phyloP scores from a whole-genome alignment of 805 yeast species.

The Saccharomyces kudriavzevii region DNA sequence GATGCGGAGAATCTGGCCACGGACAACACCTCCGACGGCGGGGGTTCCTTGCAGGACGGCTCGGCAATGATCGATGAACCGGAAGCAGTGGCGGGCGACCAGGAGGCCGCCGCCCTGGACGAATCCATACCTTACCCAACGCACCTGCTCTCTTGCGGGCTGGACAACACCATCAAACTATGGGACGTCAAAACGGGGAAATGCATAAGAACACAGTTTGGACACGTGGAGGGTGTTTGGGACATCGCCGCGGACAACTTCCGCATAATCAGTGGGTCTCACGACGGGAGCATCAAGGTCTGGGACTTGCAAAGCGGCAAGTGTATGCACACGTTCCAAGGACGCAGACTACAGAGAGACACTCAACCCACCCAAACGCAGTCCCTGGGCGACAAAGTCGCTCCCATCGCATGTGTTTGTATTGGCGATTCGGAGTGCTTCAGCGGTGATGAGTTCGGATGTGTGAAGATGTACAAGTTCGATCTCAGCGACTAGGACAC shows the following conservation, averaged over 20 bases:
- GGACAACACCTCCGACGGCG: conserved; percentile 30
- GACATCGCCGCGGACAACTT: conserved; percentile 92
- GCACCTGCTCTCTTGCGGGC: conserved; percentile 75
- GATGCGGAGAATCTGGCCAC: conserved; percentile 47
- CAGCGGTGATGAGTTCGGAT: conserved; percentile 84
- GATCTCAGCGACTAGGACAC: conserved; percentile 34
- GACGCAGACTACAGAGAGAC: conserved; percentile 26
- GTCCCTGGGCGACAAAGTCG: conserved; percentile 2
- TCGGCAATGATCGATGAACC: conserved; percentile 2
- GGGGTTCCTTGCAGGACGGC: conserved; percentile 8
- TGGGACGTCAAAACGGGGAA: conserved; percentile 86
- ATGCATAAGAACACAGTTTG: conserved; percentile 90
- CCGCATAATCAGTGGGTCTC: conserved; percentile 89
- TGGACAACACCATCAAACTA: conserved; percentile 86
- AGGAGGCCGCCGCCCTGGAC: conserved; percentile 15
- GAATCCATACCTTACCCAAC: conserved; percentile 50
- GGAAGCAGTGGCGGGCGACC: conserved; percentile 6
- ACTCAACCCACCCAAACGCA: background rate
- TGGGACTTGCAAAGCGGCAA: conserved; percentile 96
- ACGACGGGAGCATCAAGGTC: conserved; percentile 81
- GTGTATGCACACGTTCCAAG: conserved; percentile 87
- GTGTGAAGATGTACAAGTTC: conserved; percentile 76
- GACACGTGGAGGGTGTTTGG: conserved; percentile 98
- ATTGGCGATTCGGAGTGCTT: conserved; percentile 84
- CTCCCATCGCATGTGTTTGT: conserved; percentile 56